phyloP scores from a whole-genome alignment of 441 rosid genomes.

The Eruca vesicaria region DNA sequence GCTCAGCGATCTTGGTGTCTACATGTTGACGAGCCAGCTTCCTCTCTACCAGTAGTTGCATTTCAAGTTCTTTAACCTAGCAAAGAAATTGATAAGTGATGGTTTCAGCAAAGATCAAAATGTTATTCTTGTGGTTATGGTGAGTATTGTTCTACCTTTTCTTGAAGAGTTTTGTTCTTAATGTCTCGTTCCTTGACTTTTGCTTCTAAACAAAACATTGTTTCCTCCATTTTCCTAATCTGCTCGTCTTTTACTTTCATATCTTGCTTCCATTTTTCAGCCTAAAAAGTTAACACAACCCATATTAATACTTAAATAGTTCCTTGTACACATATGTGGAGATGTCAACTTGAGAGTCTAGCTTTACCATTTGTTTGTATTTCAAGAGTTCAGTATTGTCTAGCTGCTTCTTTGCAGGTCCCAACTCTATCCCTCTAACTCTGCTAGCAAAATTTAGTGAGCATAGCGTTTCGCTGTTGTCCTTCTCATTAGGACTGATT shows the following conservation, averaged over 20 bases:
- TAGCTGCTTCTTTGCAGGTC: slow-evolving; percentile 81
- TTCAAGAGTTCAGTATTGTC: slow-evolving; percentile 73
- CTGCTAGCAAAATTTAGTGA: slow-evolving; percentile 95
- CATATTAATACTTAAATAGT: background rate
- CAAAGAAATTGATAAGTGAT: slow-evolving; percentile 18
- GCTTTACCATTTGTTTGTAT: slow-evolving; percentile 81
- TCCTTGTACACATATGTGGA: background rate
- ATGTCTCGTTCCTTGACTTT: slow-evolving; percentile 81
- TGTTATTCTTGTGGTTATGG: background rate
- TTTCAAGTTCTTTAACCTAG: slow-evolving; percentile 71
- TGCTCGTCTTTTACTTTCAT: slow-evolving; percentile 84
- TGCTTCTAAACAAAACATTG: slow-evolving; percentile 57
- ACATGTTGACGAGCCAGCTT: slow-evolving; percentile 92
- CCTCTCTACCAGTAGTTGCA: slow-evolving; percentile 87
- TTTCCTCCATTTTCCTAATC: slow-evolving; percentile 85
- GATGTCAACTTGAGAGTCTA: background rate
- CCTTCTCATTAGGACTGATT: slow-evolving; percentile 89
- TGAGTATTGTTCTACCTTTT: slow-evolving; percentile 51
- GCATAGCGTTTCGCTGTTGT: slow-evolving; percentile 81
- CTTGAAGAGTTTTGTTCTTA: slow-evolving; percentile 76
- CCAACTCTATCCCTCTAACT: slow-evolving; percentile 93
- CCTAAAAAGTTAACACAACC: slow-evolving; percentile 35
- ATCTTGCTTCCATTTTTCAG: slow-evolving; percentile 84
- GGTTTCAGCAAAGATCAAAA: background rate
- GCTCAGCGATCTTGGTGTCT: slow-evolving; percentile 85